phyloP scores from a whole-genome alignment of 768 basidiomycete genomes.

The Xerocomellus chrysenteron region DNA sequence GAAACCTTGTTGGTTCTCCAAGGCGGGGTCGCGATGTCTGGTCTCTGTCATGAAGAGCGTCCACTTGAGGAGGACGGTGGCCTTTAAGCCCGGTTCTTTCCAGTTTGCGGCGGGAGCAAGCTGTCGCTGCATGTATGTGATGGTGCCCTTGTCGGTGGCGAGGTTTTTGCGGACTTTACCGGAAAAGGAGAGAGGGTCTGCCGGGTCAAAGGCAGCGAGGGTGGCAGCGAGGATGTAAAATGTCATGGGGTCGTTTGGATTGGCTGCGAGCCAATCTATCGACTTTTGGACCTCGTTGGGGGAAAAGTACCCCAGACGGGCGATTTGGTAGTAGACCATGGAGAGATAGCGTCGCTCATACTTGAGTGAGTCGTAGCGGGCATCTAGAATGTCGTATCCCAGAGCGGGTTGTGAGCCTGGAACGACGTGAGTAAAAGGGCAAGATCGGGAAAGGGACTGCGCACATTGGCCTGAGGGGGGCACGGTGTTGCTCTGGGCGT shows the following conservation, averaged over 20 bases:
- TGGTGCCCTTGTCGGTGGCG: conserved; percentile 44
- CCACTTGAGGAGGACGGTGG: conserved; percentile 80
- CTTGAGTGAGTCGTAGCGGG: conserved; percentile 69
- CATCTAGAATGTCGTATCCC: conserved; percentile 64
- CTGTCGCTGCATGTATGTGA: conserved; percentile 60
- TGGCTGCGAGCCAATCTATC: conserved; percentile 68
- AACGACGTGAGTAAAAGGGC: conserved; percentile 4
- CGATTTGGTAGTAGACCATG: conserved; percentile 59
- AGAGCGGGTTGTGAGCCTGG: conserved; percentile 47
- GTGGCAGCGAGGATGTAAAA: conserved; percentile 67
- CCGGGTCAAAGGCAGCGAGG: conserved; percentile 65
- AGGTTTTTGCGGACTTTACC: conserved; percentile 48
- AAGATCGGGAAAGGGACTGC: not conserved
- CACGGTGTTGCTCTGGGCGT: conserved; percentile 57
- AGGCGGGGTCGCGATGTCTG: conserved; percentile 61
- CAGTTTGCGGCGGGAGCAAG: conserved; percentile 54
- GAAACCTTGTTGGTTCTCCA: conserved; percentile 66
- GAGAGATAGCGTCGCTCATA: conserved; percentile 72
- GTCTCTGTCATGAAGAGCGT: conserved; percentile 80
- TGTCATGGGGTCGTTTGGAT: conserved; percentile 66
- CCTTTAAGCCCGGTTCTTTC: conserved; percentile 70
- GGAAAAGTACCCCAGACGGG: conserved; percentile 60
- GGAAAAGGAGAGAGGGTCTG: conserved; percentile 49
- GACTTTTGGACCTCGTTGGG: conserved; percentile 59
- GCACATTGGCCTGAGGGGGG: conserved; percentile 56